These are phyloP conservation scores for Myrica gale DNA, from an alignment of 306 rosid genomes.

Conservation along the genomic window DNA sequence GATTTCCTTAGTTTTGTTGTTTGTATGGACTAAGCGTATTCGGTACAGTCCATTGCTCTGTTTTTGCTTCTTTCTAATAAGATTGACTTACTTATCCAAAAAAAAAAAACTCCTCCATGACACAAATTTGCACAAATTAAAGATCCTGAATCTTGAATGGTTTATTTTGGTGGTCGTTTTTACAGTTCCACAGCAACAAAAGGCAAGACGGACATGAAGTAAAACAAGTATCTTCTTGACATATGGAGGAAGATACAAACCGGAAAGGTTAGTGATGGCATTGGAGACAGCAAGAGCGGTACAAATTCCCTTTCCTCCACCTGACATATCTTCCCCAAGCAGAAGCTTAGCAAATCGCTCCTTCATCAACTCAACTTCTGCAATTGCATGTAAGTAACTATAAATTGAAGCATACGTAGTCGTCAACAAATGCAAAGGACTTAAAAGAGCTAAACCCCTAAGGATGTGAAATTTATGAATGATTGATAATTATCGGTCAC, in stretches of 20 bases:
- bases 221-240: not conserved
- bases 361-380: conserved; percentile 48
- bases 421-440: not conserved
- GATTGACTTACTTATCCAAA: too few relatives aligned
- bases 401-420: not conserved
- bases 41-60: too few relatives aligned
- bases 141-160: not conserved
- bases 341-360: conserved; percentile 54
- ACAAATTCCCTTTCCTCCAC: conserved; percentile 51
- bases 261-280: conserved; percentile 51
- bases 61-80: too few relatives aligned
- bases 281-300: conserved; percentile 50
- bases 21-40: too few relatives aligned
- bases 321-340: conserved; percentile 55
- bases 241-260: conserved; percentile 16
- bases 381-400: not conserved
- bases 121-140: not conserved
- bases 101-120: too few relatives aligned
- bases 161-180: not conserved
- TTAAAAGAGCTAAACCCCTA: not conserved
- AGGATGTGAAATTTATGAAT: not conserved
- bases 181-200: not conserved
- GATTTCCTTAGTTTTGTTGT: too few relatives aligned
- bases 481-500: too few relatives aligned
- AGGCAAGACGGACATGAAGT: not conserved